phyloP scores from a whole-genome alignment of 2,329 filamentous ascomycete genomes.

The Cryphonectria carpinicola region DNA sequence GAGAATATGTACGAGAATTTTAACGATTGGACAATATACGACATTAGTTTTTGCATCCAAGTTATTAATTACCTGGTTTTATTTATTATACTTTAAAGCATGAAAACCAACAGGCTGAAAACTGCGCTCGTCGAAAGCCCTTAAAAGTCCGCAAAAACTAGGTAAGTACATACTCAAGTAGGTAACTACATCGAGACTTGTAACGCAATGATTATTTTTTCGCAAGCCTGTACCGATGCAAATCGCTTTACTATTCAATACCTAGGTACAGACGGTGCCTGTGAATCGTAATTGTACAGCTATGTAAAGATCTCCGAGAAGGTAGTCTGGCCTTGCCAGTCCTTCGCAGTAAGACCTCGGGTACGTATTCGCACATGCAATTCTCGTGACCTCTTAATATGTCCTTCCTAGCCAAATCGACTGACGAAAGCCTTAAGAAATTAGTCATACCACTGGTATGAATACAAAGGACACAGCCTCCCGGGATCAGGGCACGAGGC shows the following conservation, averaged over 20 bases:
- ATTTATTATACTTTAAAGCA: neutral
- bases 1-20: neutral
- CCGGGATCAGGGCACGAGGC: neutral
- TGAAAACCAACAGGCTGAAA: neutral
- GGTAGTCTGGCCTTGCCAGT: neutral
- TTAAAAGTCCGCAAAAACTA: neutral
- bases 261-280: neutral
- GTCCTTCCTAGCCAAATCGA: neutral
- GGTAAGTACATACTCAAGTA: too few species aligned
- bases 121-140: neutral
- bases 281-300: neutral
- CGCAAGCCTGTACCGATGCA: neutral
- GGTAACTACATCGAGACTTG: too few species aligned
- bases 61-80: neutral
- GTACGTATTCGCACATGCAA: neutral
- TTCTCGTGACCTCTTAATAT: neutral
- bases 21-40: neutral
- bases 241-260: neutral
- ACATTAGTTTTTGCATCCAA: neutral
- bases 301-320: neutral
- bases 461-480: neutral
- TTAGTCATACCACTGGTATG: neutral
- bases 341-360: neutral
- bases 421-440: too few species aligned
- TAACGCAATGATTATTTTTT: neutral